Base-by-base conservation (phyloP, 192 early-diverging fungal genomes). In the Coemansia sp. region DNA sequence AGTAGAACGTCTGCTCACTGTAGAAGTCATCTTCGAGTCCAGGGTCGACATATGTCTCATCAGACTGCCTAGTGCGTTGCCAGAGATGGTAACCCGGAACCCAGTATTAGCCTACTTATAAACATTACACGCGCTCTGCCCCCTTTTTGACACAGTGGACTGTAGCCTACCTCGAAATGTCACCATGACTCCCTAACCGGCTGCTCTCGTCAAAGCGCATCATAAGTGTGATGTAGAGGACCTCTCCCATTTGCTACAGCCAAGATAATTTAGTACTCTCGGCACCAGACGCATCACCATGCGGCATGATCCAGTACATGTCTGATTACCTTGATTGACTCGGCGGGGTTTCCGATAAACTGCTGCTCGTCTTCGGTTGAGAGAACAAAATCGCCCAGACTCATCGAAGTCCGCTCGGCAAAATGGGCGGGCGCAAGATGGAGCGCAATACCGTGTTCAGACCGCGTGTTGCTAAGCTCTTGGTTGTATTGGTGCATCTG, bases 211-310 rank as follows among this genome's bases (percentile, higher is more conserved):
- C 72, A 40, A 64, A 75, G 10, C 30, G 45, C 21, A 53, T 36
- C 49, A 75, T 51, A 31, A 67, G 21, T 2, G 47, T 52, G 3
- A 68, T 42, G 23, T 75, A 68, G 10, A 75, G 40, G 1, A 64
- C 56, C 39, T 75, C 72, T 0, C 65, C 65, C 23, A 60, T 41
- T 54, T 64, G 72, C 72, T 74, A 74, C 40, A 64, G 1, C 9
- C 9, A 9, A 22, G 4, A 31, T 15, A 17, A 4, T 3, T 26
- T 30, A 3, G 26, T 2, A n/a, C n/a, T n/a, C n/a, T n/a, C n/a
- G n/a, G n/a, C n/a, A n/a, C n/a, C n/a, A n/a, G n/a, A n/a, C n/a
- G n/a, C n/a, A n/a, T n/a, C n/a, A n/a, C n/a, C n/a, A n/a, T n/a
- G n/a, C n/a, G n/a, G n/a, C n/a, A n/a, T n/a, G n/a, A n/a, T n/a